Percentiles rank a stretch among this genome's conserved stretches.
phyloP scores from a whole-genome alignment of 140 eudicot genomes.

The Oenanthe javanica region DNA sequence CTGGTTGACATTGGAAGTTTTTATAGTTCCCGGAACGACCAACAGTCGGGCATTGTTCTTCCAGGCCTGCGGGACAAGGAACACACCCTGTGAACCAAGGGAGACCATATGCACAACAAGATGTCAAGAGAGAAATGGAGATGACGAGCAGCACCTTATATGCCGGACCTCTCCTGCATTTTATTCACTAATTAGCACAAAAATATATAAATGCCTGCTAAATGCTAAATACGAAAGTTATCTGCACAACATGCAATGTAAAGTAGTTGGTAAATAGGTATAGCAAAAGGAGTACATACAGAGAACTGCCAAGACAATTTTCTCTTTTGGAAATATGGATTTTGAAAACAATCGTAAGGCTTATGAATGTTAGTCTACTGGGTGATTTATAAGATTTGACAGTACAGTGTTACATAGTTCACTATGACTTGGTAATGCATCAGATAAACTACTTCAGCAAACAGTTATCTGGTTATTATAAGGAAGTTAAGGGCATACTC shows the following conservation, averaged over 20 bases:
- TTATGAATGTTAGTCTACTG: background rate
- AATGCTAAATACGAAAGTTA: background rate
- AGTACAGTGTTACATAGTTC: background rate
- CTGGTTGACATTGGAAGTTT: slow-evolving; percentile 72
- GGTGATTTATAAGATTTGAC: background rate
- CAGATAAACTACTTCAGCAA: background rate
- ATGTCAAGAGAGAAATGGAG: slow-evolving; percentile 61
- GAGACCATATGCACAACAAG: slow-evolving; percentile 79
- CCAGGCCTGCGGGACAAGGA: slow-evolving; percentile 60
- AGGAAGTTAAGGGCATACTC: slow-evolving; percentile 49
- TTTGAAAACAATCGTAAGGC: background rate
- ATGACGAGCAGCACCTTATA: slow-evolving; percentile 65
- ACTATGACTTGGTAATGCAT: background rate
- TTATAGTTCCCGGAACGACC: slow-evolving; percentile 88
- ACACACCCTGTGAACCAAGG: slow-evolving; percentile 84
- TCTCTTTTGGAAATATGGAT: background rate
- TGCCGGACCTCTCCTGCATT: slow-evolving; percentile 80
- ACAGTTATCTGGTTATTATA: background rate
- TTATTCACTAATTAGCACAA: slow-evolving; percentile 15
- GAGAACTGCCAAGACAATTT: background rate
- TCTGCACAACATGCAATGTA: background rate
- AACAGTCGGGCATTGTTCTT: slow-evolving; percentile 58
- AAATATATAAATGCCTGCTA: background rate
- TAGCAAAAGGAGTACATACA: background rate
- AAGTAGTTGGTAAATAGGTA: background rate